Evolutionary conservation across 768 basidiomycete genomes (phyloP), one percentile per base, ranked within the genome.

Genomic region (Pleurotus pulmonarius): DNA sequence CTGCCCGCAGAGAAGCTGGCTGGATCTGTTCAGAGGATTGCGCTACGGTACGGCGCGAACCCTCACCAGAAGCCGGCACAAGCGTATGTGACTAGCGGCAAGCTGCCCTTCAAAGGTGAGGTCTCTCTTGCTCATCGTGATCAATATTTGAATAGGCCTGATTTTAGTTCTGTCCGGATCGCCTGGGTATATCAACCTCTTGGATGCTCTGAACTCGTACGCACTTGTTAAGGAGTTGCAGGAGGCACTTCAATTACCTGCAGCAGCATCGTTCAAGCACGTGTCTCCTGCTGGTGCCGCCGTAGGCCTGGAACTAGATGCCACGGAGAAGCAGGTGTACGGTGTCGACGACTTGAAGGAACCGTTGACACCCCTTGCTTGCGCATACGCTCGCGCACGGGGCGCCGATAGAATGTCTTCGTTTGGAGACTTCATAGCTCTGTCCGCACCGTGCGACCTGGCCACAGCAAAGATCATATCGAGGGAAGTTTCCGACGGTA

Each of bases 321-420:
- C 90, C 25, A 81, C 78, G 0, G 95, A 98, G 73, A 92, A 94
- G 66, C 86, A 90, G 63, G 95, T 98, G 0, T 98, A 98, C 61
- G 96, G 94, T 2, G 95, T 97, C 0, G 94, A 98, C 38, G 97
- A 98, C 64, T 77, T 98, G 57, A 95, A 94, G 67, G 91, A 92
- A 66, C 80, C 88, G 22, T 77, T 99, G 26, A 94, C 94, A 0
- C 85, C 90, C 6, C 80, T 98, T 48, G 95, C 97, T 18, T 81
- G 83, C 55, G 97, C 97, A 0, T 99, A 99, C 63, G 96, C 97
- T 46, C 87, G 97, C 46, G 97, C 97, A 47, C 86, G 97, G 67
- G 96, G 92, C 56, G 96, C 97, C 20, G 97, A 99, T 69, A 87
- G 97, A 54, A 99, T 99, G 97, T 98, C 96, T 1, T 98, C 96